Conservation (phyloP, 345 rosid species). For the Microthlaspi erraticum region DNA sequence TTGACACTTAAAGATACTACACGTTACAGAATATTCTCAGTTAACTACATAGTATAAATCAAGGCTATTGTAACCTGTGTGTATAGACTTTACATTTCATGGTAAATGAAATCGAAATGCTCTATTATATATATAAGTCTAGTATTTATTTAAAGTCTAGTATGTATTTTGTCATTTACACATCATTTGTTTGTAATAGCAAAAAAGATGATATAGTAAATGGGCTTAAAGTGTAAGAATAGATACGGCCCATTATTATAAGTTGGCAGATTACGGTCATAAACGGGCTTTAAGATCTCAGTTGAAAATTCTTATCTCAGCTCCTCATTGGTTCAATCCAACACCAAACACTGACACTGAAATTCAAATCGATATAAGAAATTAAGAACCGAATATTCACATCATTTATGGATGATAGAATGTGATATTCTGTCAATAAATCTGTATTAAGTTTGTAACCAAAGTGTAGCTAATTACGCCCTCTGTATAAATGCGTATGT, state of each 20-base stretch:
- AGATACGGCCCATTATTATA: conserved; percentile 2
- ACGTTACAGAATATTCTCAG: conserved; percentile 25
- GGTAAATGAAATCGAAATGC: background rate
- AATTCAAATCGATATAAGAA: background rate
- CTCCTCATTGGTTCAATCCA: background rate
- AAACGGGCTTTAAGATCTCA: conserved; percentile 4
- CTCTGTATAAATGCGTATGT: no score
- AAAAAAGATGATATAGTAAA: background rate
- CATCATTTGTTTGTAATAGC: background rate
- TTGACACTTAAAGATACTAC: conserved; percentile 9
- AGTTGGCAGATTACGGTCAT: background rate
- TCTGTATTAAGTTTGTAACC: no score
- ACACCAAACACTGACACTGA: background rate
- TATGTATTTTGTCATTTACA: background rate
- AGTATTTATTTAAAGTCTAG: background rate
- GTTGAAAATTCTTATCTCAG: background rate
- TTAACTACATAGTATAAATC: background rate
- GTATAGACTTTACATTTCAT: background rate
- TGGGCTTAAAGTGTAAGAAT: conserved; percentile 9
- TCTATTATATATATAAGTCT: background rate
- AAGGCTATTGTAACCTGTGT: conserved; percentile 9
- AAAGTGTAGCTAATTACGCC: no score
- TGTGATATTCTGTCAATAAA: no score
- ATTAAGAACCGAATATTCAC: background rate
- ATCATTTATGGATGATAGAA: background rate